Percentiles rank a stretch among this genome's conserved stretches.
phyloP scores from a whole-genome alignment of 2,329 filamentous ascomycete genomes.

The Diaporthe helianthi region DNA sequence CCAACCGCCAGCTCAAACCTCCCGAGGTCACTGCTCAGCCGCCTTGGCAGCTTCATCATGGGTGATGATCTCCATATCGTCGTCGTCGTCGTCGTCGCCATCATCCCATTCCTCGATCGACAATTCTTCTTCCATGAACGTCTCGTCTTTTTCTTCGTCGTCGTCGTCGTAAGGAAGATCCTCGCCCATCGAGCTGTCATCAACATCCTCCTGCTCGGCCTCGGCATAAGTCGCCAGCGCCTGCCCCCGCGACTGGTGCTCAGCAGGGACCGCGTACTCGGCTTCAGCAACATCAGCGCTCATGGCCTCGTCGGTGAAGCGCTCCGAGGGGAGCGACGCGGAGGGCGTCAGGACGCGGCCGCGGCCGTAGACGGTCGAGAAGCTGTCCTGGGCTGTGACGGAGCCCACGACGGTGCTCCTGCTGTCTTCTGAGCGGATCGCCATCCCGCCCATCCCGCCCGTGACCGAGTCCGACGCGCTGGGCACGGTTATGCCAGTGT shows the following conservation, averaged over 20 bases:
- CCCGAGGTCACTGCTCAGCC: not conserved
- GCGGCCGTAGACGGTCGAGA: conserved; percentile 46
- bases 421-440: conserved; percentile 39
- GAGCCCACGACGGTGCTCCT: conserved; percentile 45
- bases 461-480: conserved; percentile 39
- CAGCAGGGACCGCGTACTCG: conserved; percentile 40
- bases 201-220: not conserved
- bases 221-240: conserved; percentile 36
- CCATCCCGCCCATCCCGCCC: conserved; percentile 44
- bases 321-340: conserved; percentile 45
- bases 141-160: conserved; percentile 37
- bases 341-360: conserved; percentile 45
- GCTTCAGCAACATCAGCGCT: conserved; percentile 42
- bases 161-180: conserved; percentile 30
- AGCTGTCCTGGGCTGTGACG: conserved; percentile 49
- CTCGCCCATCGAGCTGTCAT: conserved; percentile 18
- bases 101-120: conserved; percentile 11
- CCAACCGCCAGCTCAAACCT: not conserved
- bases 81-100: not conserved
- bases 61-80: conserved; percentile 10
- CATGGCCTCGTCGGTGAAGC: conserved; percentile 46
- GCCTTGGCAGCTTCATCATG: not conserved
- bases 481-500: conserved; percentile 51
- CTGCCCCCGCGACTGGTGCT: conserved; percentile 38
- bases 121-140: not conserved